phyloP scores from a whole-genome alignment of 805 yeast genomes.

The Vanderwaltozyma polyspora region DNA sequence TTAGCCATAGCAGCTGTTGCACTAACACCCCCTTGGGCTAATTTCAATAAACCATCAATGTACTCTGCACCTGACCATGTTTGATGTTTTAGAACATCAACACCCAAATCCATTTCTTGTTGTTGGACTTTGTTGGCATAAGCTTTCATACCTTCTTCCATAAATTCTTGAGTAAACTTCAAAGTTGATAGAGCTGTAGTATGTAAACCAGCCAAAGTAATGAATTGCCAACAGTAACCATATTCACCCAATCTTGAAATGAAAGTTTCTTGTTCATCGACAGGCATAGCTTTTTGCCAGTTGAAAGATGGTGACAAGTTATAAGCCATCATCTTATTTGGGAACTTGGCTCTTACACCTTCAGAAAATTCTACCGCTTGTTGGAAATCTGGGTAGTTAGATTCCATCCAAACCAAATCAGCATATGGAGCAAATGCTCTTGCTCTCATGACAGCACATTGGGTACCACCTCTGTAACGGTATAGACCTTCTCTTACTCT shows the following conservation, averaged over 20 bases:
- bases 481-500: constrained; percentile 96
- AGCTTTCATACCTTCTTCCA: constrained; percentile 86
- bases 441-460: constrained; percentile 95
- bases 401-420: constrained; percentile 90
- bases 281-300: constrained; percentile 91
- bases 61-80: constrained; percentile 99
- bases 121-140: constrained; percentile 82
- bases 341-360: constrained; percentile 72
- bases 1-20: constrained; percentile 98
- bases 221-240: constrained; percentile 96
- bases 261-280: constrained; percentile 81
- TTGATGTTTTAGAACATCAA: constrained; percentile 95
- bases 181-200: constrained; percentile 89
- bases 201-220: constrained; percentile 93
- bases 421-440: constrained; percentile 91
- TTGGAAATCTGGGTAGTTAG: constrained; percentile 82
- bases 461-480: constrained; percentile 92
- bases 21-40: constrained; percentile 88
- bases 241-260: constrained; percentile 74
- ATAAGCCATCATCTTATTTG: constrained; percentile 93
- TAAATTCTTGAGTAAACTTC: constrained; percentile 67
- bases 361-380: constrained; percentile 93
- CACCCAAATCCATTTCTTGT: constrained; percentile 77
- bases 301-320: constrained; percentile 95
- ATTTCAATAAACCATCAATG: constrained; percentile 78